phyloP scores from a whole-genome alignment of 257 asterid genomes.

The Dorcoceras hygrometricum region DNA sequence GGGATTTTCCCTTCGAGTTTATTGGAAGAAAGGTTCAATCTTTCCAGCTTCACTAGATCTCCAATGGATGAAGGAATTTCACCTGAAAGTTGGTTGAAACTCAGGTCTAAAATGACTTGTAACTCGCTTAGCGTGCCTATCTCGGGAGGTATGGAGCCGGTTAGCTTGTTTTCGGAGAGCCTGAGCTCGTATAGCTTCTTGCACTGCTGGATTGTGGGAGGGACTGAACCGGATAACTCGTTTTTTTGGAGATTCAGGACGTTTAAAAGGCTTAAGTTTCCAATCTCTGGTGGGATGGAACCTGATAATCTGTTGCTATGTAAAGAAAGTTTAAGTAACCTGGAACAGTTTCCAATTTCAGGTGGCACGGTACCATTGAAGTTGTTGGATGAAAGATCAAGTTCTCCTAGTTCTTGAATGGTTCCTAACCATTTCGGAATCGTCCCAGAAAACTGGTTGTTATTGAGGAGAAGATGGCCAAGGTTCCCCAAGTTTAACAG shows the following conservation, averaged over 20 bases:
- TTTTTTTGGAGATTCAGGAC: slow-evolving; percentile 68
- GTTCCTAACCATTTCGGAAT: slow-evolving; percentile 78
- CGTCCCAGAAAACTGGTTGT: slow-evolving; percentile 48
- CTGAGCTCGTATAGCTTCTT: slow-evolving; percentile 77
- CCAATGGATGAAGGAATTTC: slow-evolving; percentile 73
- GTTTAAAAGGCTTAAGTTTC: slow-evolving; percentile 64
- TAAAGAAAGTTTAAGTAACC: slow-evolving; percentile 60
- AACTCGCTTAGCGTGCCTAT: slow-evolving; percentile 65
- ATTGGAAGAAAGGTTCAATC: slow-evolving; percentile 72
- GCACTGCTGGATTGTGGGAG: slow-evolving; percentile 63
- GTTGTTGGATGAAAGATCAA: slow-evolving; percentile 66
- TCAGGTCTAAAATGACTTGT: slow-evolving; percentile 79
- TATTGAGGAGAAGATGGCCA: slow-evolving; percentile 60
- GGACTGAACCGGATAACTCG: slow-evolving; percentile 66
- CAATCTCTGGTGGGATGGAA: slow-evolving; percentile 64
- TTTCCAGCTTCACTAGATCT: slow-evolving; percentile 61
- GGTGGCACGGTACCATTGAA: slow-evolving; percentile 65
- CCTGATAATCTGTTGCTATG: slow-evolving; percentile 59
- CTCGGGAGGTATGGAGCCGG: slow-evolving; percentile 64
- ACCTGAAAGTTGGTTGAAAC: slow-evolving; percentile 61
- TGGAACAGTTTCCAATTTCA: slow-evolving; percentile 66
- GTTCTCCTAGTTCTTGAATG: slow-evolving; percentile 63
- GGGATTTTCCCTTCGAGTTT: slow-evolving; percentile 61
- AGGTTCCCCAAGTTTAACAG: slow-evolving; percentile 50
- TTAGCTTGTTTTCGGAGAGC: slow-evolving; percentile 61